These are phyloP conservation scores for Lentinula novae-zelandiae DNA, from an alignment of 1,284 basidiomycete species.

Conservation along the genomic window DNA sequence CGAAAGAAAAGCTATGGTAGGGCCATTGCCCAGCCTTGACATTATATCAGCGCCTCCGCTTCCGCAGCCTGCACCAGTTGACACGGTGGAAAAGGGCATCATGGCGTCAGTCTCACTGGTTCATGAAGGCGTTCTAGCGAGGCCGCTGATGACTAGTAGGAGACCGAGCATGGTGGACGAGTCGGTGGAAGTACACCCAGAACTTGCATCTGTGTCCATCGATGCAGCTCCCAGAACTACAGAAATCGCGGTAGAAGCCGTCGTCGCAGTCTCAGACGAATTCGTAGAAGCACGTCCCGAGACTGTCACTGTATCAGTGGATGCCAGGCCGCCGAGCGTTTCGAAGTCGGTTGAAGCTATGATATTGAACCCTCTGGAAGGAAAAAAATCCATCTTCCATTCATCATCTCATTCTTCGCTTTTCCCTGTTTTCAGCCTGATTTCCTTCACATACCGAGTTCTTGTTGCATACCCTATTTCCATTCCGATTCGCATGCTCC, in stretches of 20 bases:
- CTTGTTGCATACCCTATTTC: constrained; percentile 43
- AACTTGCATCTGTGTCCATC: constrained; percentile 38
- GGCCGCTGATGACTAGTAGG: constrained; percentile 38
- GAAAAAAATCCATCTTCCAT: neutral
- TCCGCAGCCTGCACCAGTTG: constrained; percentile 18
- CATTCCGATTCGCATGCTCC: constrained; percentile 30
- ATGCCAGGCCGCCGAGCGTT: constrained; percentile 25
- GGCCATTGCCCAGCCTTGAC: constrained; percentile 23
- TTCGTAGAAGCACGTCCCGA: constrained; percentile 35
- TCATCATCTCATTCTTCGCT: constrained; percentile 22
- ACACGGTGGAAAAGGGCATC: constrained; percentile 45
- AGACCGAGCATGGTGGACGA: constrained; percentile 41
- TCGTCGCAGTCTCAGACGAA: constrained; percentile 29
- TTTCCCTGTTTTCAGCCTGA: constrained; percentile 38
- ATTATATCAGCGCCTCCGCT: constrained; percentile 20
- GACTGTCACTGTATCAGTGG: constrained; percentile 25
- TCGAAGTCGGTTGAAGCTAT: constrained; percentile 17
- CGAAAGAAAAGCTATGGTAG: constrained; percentile 43
- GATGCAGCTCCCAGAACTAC: constrained; percentile 38
- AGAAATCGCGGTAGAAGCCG: constrained; percentile 32
- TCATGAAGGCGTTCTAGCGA: constrained; percentile 46
- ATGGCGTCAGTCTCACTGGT: constrained; percentile 49
- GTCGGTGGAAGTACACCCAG: constrained; percentile 40
- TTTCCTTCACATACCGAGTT: constrained; percentile 41
- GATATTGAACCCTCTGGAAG: neutral